Percentiles rank a stretch among this genome's conserved stretches.
phyloP scores from a whole-genome alignment of 2,329 filamentous ascomycete genomes.

The Pseudogymnoascus sp. region DNA sequence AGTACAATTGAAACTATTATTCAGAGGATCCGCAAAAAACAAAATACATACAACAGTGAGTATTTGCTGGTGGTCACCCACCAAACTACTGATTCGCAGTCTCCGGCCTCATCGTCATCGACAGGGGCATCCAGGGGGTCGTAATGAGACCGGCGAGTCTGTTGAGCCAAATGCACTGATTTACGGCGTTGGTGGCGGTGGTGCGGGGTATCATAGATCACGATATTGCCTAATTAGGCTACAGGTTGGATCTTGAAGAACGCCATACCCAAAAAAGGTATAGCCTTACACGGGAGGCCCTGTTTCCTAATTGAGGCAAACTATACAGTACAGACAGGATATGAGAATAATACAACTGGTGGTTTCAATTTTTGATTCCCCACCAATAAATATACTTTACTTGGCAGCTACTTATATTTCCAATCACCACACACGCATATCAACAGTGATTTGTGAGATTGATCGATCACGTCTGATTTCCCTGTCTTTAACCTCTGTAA shows the following conservation, averaged over 20 bases:
- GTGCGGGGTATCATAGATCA: not conserved
- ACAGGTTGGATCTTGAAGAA: not conserved
- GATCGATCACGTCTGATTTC: not conserved
- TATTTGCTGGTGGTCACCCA: too few species aligned
- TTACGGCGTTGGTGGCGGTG: not conserved
- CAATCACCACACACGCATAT: not conserved
- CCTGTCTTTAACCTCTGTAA: not conserved
- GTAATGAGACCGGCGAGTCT: not conserved
- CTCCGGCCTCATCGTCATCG: not conserved
- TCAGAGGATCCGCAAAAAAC: too few species aligned
- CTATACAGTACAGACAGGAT: not conserved
- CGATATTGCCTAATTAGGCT: conserved; percentile 2
- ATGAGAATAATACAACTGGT: not conserved
- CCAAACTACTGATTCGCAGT: not conserved
- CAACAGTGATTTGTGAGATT: not conserved
- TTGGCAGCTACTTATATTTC: not conserved
- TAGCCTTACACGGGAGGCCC: not conserved
- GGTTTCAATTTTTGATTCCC: not conserved
- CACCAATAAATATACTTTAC: not conserved
- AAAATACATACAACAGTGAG: too few species aligned
- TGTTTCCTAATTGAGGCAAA: conserved; percentile 5
- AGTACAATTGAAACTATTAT: too few species aligned
- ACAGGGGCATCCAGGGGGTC: not conserved
- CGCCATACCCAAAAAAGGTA: not conserved
- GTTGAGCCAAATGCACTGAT: not conserved